Evolutionary conservation across 192 early-diverging fungal genomes (phyloP).

Genomic region (Podila epicladia): DNA sequence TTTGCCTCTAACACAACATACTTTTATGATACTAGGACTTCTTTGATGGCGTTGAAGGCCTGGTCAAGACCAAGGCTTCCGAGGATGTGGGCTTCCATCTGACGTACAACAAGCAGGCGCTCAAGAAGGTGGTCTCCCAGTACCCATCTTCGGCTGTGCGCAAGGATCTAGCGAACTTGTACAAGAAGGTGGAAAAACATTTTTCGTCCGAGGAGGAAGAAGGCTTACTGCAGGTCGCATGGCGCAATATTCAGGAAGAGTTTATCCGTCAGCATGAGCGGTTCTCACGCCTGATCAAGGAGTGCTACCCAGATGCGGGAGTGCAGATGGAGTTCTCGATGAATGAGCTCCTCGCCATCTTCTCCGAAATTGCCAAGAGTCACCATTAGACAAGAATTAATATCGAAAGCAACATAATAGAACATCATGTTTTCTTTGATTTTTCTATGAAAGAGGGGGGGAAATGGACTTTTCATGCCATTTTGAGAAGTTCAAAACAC

Average conservation of each 20-base stretch:
- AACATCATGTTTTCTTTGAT: too few species aligned
- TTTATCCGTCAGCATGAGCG: constrained; percentile 80
- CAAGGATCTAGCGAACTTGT: constrained; percentile 82
- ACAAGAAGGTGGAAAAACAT: constrained; percentile 95
- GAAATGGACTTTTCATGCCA: not conserved
- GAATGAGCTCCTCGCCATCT: constrained; percentile 77
- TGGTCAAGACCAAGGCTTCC: constrained; percentile 76
- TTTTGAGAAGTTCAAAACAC: constrained; percentile 28
- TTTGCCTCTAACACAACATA: not conserved
- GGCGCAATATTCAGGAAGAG: constrained; percentile 92
- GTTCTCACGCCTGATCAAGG: constrained; percentile 83
- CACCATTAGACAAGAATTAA: constrained; percentile 27
- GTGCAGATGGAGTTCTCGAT: constrained; percentile 89
- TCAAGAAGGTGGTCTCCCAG: constrained; percentile 86
- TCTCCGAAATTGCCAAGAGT: constrained; percentile 72
- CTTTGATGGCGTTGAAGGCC: constrained; percentile 93
- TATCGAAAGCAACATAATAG: too few species aligned
- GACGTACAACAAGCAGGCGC: constrained; percentile 83
- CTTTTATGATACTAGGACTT: constrained; percentile 73
- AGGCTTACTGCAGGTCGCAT: constrained; percentile 86
- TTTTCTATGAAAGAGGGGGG: too few species aligned
- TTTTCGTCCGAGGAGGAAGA: constrained; percentile 87
- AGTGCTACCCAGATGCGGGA: constrained; percentile 88
- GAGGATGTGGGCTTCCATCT: constrained; percentile 86
- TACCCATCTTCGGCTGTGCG: constrained; percentile 86